These are phyloP conservation scores for Carallia pectinifolia DNA, from an alignment of 345 rosid species.

Conservation along the genomic window DNA sequence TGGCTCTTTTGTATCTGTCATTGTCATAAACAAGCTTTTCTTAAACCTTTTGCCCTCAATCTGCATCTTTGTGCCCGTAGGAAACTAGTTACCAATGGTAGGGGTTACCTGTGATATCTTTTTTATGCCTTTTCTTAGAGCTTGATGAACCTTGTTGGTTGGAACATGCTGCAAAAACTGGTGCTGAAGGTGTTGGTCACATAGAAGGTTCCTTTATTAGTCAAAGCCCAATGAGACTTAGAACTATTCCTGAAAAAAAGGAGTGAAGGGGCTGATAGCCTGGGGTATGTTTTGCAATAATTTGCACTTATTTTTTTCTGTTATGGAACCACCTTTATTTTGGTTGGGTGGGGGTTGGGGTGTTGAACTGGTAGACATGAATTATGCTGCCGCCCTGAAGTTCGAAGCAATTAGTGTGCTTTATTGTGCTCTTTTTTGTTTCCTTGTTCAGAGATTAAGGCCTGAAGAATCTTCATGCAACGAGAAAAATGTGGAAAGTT, in stretches of 20 bases:
- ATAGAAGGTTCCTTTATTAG: constrained; percentile 96
- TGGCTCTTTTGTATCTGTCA: not conserved
- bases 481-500: constrained; percentile 51
- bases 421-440: not conserved
- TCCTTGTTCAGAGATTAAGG: constrained; percentile 42
- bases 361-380: not conserved
- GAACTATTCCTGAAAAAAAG: constrained; percentile 84
- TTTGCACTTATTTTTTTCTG: not conserved
- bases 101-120: not conserved
- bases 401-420: no score
- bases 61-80: no score
- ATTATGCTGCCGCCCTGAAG: no score
- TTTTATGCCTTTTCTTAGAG: constrained; percentile 42
- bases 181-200: constrained; percentile 93
- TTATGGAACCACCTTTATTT: not conserved
- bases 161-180: constrained; percentile 96
- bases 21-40: not conserved
- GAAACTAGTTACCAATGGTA: no score
- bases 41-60: not conserved
- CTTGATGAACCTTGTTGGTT: constrained; percentile 96
- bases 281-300: constrained; percentile 51
- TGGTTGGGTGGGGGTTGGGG: not conserved
- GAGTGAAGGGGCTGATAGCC: constrained; percentile 95
- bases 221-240: constrained; percentile 91
- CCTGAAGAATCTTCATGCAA: constrained; percentile 58